Evolutionary conservation across 148 eudicot species (phyloP).

Genomic region (Spergularia bocconei): DNA sequence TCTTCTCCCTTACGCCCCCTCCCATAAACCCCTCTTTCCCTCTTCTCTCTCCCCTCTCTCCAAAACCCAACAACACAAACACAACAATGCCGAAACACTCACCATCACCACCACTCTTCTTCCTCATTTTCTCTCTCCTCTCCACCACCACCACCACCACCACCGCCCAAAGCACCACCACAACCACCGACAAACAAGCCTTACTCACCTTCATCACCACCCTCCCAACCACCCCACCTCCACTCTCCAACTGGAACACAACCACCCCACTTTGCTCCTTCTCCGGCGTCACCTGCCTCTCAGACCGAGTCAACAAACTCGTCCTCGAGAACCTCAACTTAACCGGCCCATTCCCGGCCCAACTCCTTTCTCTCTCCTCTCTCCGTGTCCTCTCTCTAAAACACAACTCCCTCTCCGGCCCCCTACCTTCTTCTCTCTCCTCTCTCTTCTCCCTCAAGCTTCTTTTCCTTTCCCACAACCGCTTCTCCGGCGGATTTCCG

Average conservation of each 20-base stretch:
- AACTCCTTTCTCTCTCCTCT: constrained; percentile 39
- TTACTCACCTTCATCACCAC: constrained; percentile 55
- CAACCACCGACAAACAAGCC: constrained; percentile 42
- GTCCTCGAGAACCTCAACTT: constrained; percentile 61
- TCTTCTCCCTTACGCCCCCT: neutral
- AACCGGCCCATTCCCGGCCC: constrained; percentile 29
- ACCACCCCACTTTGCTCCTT: constrained; percentile 45
- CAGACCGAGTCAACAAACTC: constrained; percentile 53
- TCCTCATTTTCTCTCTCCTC: constrained; percentile 24
- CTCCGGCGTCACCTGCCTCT: constrained; percentile 54
- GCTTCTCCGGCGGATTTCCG: constrained; percentile 57
- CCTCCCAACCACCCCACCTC: constrained; percentile 32
- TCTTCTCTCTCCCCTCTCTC: constrained; percentile 1
- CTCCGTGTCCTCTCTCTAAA: constrained; percentile 72
- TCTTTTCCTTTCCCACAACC: constrained; percentile 53
- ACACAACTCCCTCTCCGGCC: constrained; percentile 51
- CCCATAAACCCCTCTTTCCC: neutral
- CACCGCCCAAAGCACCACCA: constrained; percentile 7
- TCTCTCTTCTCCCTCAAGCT: constrained; percentile 48
- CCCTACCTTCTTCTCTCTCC: constrained; percentile 56
- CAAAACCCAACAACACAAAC: neutral
- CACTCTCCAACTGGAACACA: constrained; percentile 43
- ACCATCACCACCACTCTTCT: constrained; percentile 5
- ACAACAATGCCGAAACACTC: constrained; percentile 23
- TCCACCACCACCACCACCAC: neutral